A percentile compares a stretch with the other conserved stretches of the same genome.
Evolutionary conservation across 176 grass and related monocot genomes (phyloP).

Genomic region (Aegilops umbellulata): DNA sequence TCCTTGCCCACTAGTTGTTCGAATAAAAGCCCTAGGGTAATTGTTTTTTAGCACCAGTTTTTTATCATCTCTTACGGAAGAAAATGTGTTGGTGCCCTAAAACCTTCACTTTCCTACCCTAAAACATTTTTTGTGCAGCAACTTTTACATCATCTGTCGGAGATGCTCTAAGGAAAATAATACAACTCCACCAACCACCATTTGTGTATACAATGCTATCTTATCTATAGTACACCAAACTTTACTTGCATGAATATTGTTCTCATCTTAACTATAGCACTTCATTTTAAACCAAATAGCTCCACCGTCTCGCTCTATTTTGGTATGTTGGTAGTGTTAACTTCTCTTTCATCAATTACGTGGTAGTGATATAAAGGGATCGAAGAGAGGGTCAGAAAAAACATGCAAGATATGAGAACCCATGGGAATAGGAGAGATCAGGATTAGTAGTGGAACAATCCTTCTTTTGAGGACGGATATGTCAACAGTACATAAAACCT

Average conservation of each 20-base stretch:
- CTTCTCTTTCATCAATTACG: not conserved
- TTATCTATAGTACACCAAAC: not conserved
- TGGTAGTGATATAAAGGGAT: not conserved
- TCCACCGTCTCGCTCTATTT: not conserved
- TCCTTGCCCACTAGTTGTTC: too few relatives aligned
- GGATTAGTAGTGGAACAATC: not conserved
- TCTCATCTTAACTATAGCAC: not conserved
- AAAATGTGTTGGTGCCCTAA: too few relatives aligned
- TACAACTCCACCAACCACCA: not conserved
- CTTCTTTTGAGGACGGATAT: too few relatives aligned
- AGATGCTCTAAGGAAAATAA: too few relatives aligned
- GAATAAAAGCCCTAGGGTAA: too few relatives aligned
- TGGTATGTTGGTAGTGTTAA: not conserved
- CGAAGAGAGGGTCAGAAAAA: not conserved
- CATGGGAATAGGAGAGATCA: not conserved
- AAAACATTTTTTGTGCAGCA: too few relatives aligned
- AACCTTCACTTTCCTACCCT: too few relatives aligned
- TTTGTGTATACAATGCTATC: not conserved
- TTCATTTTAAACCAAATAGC: not conserved
- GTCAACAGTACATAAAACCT: too few relatives aligned
- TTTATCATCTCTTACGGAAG: too few relatives aligned
- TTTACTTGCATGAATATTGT: not conserved
- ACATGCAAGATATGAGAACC: not conserved
- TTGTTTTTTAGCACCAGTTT: too few relatives aligned
- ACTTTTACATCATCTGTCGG: too few relatives aligned